Conservation (phyloP, 495 filamentous ascomycete species). For the Penicillium riverlandense region DNA sequence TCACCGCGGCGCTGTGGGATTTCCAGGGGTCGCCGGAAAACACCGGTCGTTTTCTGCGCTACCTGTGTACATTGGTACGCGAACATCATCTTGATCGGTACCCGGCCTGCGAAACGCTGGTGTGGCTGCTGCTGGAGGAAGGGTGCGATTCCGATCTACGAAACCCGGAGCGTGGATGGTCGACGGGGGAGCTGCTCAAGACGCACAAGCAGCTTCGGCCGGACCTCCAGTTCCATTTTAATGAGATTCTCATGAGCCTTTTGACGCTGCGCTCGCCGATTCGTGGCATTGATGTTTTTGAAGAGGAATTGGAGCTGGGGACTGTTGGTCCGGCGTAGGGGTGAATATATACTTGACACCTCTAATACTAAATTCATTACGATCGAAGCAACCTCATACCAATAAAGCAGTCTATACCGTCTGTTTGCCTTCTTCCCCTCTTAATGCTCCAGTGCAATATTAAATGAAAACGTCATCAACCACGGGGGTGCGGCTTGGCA, state of each 20-base stretch:
- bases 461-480: neutral
- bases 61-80: slow-evolving; percentile 17
- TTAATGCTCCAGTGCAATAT: neutral
- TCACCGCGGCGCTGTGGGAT: slow-evolving; percentile 33
- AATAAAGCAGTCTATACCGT: too few relatives aligned
- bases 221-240: slow-evolving; percentile 37
- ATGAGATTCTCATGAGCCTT: slow-evolving; percentile 36
- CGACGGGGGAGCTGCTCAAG: slow-evolving; percentile 28
- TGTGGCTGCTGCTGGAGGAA: slow-evolving; percentile 38
- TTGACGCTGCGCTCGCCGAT: slow-evolving; percentile 26
- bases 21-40: slow-evolving; percentile 25
- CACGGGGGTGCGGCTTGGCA: neutral
- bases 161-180: slow-evolving; percentile 34
- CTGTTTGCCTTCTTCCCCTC: too few relatives aligned
- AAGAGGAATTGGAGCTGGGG: slow-evolving; percentile 16
- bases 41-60: slow-evolving; percentile 26
- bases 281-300: slow-evolving; percentile 27
- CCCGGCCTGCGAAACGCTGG: slow-evolving; percentile 35
- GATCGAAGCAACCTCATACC: too few relatives aligned
- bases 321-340: too few relatives aligned
- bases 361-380: too few relatives aligned
- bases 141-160: slow-evolving; percentile 27
- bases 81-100: slow-evolving; percentile 30
- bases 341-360: too few relatives aligned
- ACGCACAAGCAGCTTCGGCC: slow-evolving; percentile 31